Evolutionary conservation across 139 green algal species (phyloP), one percentile per base, ranked within the genome.

Genomic region (Monoraphidium neglectum): DNA sequence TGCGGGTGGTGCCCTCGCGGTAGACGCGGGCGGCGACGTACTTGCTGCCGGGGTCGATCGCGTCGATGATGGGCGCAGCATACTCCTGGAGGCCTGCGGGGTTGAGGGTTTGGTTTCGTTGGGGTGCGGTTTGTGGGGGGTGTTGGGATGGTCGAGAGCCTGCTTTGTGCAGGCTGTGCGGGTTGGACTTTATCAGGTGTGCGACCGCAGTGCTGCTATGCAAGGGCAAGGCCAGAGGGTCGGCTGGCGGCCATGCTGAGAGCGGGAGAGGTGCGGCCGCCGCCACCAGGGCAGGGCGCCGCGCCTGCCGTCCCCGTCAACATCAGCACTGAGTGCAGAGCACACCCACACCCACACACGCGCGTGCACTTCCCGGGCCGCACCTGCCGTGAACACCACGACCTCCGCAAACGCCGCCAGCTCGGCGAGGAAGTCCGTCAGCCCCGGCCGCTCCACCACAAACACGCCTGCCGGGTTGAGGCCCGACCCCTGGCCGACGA

Each of bases 371-470:
- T 21, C 21, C 54, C 24, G 26, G 12, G 26, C 40, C 74, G 36
- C 56, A 84, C 84, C 82, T 2, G 93, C 93, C 0, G 94, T 98
- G 89, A 96, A 98, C 23, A 97, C 68, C 33, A 98, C 79, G 15
- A 97, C 87, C 87, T 96, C 91, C 21, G 87, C 82, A 28, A 93
- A 80, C 13, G 32, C 32, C 4, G 81, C 57, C 49, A 90, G 77
- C 69, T 86, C 57, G 63, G 74, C 26, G 74, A 98, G 78, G 78
- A 98, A 97, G 32, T 90, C 75, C 1, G 56, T 49, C 76, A 98
- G 87, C 4, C 89, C 93, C 0, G 94, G 94, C 24, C 94, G 83
- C 84, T 95, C 91, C 63, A 96, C 92, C 30, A 97, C 92, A 74
- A 95, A 91, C 59, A 97, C 93, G 49, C 91, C 85, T 28, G 33